Evolutionary conservation across 2,329 filamentous ascomycete genomes (phyloP).

Genomic region (Pezicula radicicola): DNA sequence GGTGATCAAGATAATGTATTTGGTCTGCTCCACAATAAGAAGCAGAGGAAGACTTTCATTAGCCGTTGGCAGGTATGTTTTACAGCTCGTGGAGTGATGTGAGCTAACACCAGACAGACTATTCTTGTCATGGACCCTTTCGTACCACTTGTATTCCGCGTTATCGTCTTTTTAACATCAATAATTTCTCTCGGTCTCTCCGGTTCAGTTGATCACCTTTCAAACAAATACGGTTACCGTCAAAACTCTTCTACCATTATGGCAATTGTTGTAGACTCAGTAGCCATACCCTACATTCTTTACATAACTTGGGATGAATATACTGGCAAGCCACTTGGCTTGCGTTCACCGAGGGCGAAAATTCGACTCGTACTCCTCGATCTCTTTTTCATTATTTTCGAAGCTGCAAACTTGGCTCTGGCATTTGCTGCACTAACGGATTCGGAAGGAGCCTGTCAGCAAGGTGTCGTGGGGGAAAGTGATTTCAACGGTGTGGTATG

Average conservation of each 20-base stretch:
- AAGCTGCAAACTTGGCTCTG: conserved; percentile 86
- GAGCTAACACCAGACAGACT: conserved; percentile 17
- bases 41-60: conserved; percentile 19
- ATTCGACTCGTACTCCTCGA: conserved; percentile 88
- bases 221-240: conserved; percentile 35
- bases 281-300: conserved; percentile 84
- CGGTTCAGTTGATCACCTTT: conserved; percentile 63
- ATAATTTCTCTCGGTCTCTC: conserved; percentile 78
- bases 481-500: conserved; percentile 48
- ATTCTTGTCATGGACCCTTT: conserved; percentile 49
- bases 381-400: conserved; percentile 95
- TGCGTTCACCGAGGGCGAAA: conserved; percentile 81
- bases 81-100: not conserved
- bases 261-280: conserved; percentile 82
- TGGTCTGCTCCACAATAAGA: conserved; percentile 24
- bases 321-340: conserved; percentile 84
- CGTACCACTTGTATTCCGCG: conserved; percentile 78
- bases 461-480: conserved; percentile 25
- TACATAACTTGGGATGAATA: conserved; percentile 98
- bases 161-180: conserved; percentile 81
- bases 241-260: conserved; percentile 80
- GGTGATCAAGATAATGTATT: conserved; percentile 24
- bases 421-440: conserved; percentile 80
- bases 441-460: conserved; percentile 54
- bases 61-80: conserved; percentile 23